These are phyloP conservation scores for Amoeboaphelidium occidentale DNA, from an alignment of 371 early-diverging fungal genomes.

Conservation along the genomic window DNA sequence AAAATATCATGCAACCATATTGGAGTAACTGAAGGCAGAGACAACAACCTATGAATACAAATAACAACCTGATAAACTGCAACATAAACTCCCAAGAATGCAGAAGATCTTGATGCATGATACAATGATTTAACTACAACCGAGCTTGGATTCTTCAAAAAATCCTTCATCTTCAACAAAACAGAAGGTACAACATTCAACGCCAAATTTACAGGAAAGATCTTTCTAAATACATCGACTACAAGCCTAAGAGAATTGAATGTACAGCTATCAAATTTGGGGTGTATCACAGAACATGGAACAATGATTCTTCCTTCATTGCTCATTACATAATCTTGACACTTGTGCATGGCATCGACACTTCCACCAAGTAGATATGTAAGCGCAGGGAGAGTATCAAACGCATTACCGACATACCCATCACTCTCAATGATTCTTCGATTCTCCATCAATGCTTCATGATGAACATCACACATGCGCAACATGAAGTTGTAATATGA, in stretches of 20 bases:
- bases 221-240: constrained; percentile 26
- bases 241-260: too few relatives aligned
- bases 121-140: constrained; percentile 1
- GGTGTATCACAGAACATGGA: too few relatives aligned
- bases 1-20: constrained; percentile 1
- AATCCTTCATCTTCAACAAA: constrained; percentile 22
- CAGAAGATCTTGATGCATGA: constrained; percentile 25
- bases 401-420: too few relatives aligned
- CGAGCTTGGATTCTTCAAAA: constrained; percentile 24
- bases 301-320: too few relatives aligned
- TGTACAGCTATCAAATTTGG: too few relatives aligned
- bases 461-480: neutral
- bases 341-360: too few relatives aligned
- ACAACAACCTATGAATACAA: constrained; percentile 32
- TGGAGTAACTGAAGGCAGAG: constrained; percentile 22
- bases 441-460: too few relatives aligned
- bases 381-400: too few relatives aligned
- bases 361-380: too few relatives aligned
- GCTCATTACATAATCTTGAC: too few relatives aligned
- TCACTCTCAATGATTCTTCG: too few relatives aligned
- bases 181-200: constrained; percentile 41
- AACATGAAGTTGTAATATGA: neutral
- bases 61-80: constrained; percentile 28
- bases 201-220: constrained; percentile 38
- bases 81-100: constrained; percentile 33